These are phyloP conservation scores for Aspergillus sp. DNA, from an alignment of 2,329 filamentous ascomycete species.

Conservation along the genomic window DNA sequence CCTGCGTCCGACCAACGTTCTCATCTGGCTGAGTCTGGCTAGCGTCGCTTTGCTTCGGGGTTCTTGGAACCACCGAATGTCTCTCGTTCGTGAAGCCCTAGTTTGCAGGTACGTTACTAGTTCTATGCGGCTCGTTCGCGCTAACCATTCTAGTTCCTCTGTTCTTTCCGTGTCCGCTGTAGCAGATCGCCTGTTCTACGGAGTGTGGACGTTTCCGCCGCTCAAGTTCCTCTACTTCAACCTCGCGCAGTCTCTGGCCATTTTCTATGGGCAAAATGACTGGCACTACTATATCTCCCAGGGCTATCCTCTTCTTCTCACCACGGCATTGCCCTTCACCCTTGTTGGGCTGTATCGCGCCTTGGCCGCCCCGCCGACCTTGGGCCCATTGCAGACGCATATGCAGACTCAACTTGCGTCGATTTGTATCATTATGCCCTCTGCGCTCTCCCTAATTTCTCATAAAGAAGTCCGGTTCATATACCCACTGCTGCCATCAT, in stretches of 20 bases:
- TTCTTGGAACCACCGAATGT: constrained; percentile 35
- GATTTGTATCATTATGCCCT: constrained; percentile 51
- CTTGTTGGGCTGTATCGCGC: constrained; percentile 53
- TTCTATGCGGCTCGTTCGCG: too few species aligned
- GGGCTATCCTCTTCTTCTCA: constrained; percentile 77
- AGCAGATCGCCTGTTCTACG: constrained; percentile 72
- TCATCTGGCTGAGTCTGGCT: constrained; percentile 70
- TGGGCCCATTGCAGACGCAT: constrained; percentile 20
- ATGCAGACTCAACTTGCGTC: constrained; percentile 49
- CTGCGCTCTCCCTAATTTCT: constrained; percentile 63
- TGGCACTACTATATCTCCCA: constrained; percentile 92
- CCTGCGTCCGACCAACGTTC: constrained; percentile 76
- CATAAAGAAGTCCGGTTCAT: constrained; percentile 98
- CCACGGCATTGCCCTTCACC: constrained; percentile 70
- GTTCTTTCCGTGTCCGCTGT: constrained; percentile 55
- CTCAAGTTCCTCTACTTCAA: constrained; percentile 87
- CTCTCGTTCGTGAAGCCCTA: constrained; percentile 54
- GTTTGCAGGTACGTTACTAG: constrained; percentile 45
- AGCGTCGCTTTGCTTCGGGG: constrained; percentile 42
- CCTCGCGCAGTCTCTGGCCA: constrained; percentile 71
- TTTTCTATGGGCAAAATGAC: constrained; percentile 86
- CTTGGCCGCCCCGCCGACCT: constrained; percentile 28
- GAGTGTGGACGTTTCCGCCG: constrained; percentile 77
- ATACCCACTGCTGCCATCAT: constrained; percentile 78
- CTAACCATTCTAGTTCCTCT: constrained; percentile 32